Conservation (phyloP, 164 flowering plant species). For the Macadamia integrifolia region DNA sequence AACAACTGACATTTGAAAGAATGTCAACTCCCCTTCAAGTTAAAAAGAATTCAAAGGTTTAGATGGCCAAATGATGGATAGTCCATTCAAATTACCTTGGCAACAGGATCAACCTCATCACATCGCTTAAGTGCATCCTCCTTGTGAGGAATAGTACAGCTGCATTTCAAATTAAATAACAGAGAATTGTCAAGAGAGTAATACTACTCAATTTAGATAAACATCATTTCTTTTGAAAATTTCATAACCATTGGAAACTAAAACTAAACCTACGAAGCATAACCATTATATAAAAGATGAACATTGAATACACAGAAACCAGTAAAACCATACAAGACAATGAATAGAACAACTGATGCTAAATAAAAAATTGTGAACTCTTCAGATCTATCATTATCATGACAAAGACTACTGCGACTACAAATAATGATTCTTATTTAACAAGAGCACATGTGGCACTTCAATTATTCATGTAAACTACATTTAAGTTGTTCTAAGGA, state of each 20-base stretch:
- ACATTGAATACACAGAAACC: not conserved
- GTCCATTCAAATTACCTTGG: constrained; percentile 49
- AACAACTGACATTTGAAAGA: not conserved
- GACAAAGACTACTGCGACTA: not conserved
- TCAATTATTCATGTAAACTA: not conserved
- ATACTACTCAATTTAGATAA: not conserved
- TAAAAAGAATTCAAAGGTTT: not conserved
- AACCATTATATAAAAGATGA: not conserved
- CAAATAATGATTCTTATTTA: too few species aligned
- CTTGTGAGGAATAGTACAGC: constrained; percentile 93
- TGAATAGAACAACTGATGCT: not conserved
- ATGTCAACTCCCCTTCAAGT: not conserved
- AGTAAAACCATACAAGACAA: not conserved
- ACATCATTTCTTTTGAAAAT: not conserved
- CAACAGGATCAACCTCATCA: constrained; percentile 88
- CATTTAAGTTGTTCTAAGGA: not conserved
- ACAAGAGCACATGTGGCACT: too few species aligned
- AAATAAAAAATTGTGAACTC: too few species aligned
- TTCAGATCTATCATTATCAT: not conserved
- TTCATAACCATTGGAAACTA: not conserved
- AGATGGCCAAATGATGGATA: not conserved
- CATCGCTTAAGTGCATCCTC: constrained; percentile 74
- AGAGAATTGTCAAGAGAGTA: not conserved
- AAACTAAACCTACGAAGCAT: not conserved
- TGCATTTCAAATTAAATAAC: constrained; percentile 28